These are phyloP conservation scores for Neurospora sp. DNA, from an alignment of 495 filamentous ascomycete species.

Conservation along the genomic window DNA sequence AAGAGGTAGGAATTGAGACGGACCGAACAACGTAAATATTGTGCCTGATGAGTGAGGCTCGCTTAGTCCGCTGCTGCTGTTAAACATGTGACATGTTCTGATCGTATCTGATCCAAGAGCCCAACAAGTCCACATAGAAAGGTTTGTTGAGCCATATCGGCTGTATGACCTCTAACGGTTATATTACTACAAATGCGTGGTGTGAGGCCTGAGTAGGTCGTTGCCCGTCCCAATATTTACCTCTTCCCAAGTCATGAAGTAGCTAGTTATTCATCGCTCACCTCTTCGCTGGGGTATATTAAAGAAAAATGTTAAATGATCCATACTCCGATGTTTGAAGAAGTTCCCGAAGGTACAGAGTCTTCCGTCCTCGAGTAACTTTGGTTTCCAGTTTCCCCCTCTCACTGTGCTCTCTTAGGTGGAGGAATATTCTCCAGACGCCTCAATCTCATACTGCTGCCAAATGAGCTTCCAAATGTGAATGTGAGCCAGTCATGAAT, in stretches of 20 bases:
- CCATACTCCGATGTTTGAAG: background rate
- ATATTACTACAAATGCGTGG: background rate
- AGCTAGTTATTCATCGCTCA: background rate
- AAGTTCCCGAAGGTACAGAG: background rate
- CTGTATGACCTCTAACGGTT: background rate
- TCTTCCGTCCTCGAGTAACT: background rate
- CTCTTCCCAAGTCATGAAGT: background rate
- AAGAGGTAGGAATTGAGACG: conserved; percentile 2
- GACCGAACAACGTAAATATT: background rate
- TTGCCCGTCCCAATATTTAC: background rate
- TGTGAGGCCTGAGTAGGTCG: background rate
- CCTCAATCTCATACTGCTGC: background rate
- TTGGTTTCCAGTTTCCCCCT: background rate
- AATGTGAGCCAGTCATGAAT: background rate
- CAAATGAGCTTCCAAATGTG: background rate
- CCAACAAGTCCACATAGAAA: background rate
- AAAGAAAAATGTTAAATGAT: conserved; percentile 2
- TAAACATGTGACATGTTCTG: background rate
- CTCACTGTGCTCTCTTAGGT: background rate
- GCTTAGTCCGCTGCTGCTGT: background rate
- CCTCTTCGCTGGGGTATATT: conserved; percentile 1
- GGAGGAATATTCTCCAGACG: background rate
- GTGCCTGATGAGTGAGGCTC: background rate
- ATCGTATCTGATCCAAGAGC: background rate
- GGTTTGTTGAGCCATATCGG: background rate